Conservation (phyloP, 176 grass and related monocot genomes). For the Hsuehochloa calcarea region DNA sequence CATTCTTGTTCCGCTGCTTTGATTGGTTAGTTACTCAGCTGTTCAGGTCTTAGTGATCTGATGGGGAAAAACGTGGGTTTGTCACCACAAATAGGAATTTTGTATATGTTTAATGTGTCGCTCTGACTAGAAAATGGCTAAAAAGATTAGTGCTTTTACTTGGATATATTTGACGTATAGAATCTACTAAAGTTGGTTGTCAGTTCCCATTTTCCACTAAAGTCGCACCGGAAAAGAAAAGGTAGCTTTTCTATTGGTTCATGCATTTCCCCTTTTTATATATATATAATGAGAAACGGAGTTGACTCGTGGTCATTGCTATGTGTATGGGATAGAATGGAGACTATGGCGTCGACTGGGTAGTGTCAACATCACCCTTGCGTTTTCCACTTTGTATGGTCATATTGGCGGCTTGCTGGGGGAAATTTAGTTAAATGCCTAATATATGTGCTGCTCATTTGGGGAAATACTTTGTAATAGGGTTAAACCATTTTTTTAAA, state of each 20-base stretch:
- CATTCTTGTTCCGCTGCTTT: background rate
- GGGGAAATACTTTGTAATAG: background rate
- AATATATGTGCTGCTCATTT: background rate
- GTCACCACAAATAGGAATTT: slow-evolving; percentile 22
- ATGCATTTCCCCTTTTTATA: background rate
- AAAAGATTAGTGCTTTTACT: background rate
- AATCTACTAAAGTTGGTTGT: slow-evolving; percentile 36
- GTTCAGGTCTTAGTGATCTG: slow-evolving; percentile 10
- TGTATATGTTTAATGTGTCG: background rate
- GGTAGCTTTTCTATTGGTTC: slow-evolving; percentile 33
- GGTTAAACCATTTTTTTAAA: too few relatives aligned
- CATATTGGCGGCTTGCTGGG: background rate
- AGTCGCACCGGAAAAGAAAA: slow-evolving; percentile 31
- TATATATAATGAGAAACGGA: slow-evolving; percentile 4
- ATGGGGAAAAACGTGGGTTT: slow-evolving; percentile 18
- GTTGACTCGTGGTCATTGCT: slow-evolving; percentile 21
- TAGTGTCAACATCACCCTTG: slow-evolving; percentile 23
- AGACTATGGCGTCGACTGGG: background rate
- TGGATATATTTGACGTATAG: slow-evolving; percentile 22
- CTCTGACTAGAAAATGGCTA: background rate
- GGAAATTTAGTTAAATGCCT: background rate
- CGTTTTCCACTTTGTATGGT: slow-evolving; percentile 34
- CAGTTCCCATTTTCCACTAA: slow-evolving; percentile 17
- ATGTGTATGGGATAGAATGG: slow-evolving; percentile 44
- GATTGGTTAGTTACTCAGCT: background rate